Conservation (phyloP, 2,329 filamentous ascomycete species). For the Phoma sp. region DNA sequence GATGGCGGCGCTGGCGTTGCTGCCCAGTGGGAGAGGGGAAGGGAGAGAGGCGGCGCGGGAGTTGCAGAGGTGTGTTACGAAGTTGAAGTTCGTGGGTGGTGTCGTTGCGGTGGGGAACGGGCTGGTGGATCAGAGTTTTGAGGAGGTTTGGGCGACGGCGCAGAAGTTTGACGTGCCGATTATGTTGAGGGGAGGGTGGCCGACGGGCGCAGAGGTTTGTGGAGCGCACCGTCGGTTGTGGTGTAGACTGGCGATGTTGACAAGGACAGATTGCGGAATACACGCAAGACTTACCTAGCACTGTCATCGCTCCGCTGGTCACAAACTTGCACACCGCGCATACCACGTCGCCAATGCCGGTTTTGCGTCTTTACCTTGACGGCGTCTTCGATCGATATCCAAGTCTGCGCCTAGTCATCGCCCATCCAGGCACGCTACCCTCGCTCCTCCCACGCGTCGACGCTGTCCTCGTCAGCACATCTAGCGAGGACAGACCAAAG, state of each 20-base stretch:
- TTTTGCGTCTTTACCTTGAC: slow-evolving; percentile 58
- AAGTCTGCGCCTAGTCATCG: slow-evolving; percentile 61
- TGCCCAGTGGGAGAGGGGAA: slow-evolving; percentile 39
- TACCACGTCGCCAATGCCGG: slow-evolving; percentile 56
- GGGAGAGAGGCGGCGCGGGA: slow-evolving; percentile 46
- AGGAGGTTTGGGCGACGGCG: slow-evolving; percentile 51
- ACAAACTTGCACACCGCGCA: slow-evolving; percentile 56
- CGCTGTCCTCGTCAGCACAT: slow-evolving; percentile 31
- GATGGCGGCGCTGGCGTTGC: slow-evolving; percentile 52
- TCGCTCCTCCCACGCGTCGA: slow-evolving; percentile 60
- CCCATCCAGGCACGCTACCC: slow-evolving; percentile 61
- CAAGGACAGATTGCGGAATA: slow-evolving; percentile 21
- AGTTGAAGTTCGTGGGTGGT: slow-evolving; percentile 58
- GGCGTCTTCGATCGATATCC: slow-evolving; percentile 64
- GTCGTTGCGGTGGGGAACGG: slow-evolving; percentile 51
- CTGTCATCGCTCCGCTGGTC: slow-evolving; percentile 23
- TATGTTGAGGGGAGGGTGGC: slow-evolving; percentile 30
- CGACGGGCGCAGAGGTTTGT: slow-evolving; percentile 26
- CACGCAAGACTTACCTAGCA: slow-evolving; percentile 17
- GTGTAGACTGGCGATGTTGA: slow-evolving; percentile 3
- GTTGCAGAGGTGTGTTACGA: slow-evolving; percentile 49
- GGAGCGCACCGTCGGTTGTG: not conserved
- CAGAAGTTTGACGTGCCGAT: slow-evolving; percentile 51
- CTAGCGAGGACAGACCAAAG: slow-evolving; percentile 23
- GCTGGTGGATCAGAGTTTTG: slow-evolving; percentile 54